phyloP scores from a whole-genome alignment of 257 asterid genomes.

The Scutellaria galericulata region DNA sequence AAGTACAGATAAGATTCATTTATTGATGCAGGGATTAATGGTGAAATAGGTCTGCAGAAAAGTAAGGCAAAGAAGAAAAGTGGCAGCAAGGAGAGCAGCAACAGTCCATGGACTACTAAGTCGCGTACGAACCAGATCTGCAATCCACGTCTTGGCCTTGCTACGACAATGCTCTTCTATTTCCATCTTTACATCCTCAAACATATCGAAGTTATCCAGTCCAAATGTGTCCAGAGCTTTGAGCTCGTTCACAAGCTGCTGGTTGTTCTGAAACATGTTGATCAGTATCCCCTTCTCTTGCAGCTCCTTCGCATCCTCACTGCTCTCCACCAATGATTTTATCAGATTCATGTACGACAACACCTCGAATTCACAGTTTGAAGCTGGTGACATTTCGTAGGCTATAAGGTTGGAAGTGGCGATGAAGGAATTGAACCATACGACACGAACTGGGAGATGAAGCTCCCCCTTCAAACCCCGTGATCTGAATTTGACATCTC shows the following conservation, averaged over 20 bases:
- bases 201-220: conserved; percentile 12
- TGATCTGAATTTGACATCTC: conserved; percentile 24
- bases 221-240: conserved; percentile 26
- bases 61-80: conserved; percentile 6
- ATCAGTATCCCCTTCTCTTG: conserved; percentile 32
- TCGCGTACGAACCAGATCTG: conserved; percentile 28
- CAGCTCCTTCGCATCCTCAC: conserved; percentile 30
- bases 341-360: conserved; percentile 23
- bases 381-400: conserved; percentile 28
- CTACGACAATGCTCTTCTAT: conserved; percentile 29
- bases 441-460: conserved; percentile 15
- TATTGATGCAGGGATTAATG: conserved; percentile 22
- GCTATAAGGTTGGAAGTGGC: conserved; percentile 27
- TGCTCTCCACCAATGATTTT: conserved; percentile 26
- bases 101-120: conserved; percentile 31
- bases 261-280: conserved; percentile 15
- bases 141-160: conserved; percentile 35
- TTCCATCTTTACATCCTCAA: conserved; percentile 23
- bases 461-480: conserved; percentile 11
- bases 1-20: neutral
- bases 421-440: neutral
- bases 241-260: conserved; percentile 21
- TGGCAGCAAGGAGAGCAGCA: conserved; percentile 24
- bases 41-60: conserved; percentile 33
- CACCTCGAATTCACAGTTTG: conserved; percentile 8